phyloP scores from a whole-genome alignment of 805 yeast genomes.

The Monosporozyma unispora region DNA sequence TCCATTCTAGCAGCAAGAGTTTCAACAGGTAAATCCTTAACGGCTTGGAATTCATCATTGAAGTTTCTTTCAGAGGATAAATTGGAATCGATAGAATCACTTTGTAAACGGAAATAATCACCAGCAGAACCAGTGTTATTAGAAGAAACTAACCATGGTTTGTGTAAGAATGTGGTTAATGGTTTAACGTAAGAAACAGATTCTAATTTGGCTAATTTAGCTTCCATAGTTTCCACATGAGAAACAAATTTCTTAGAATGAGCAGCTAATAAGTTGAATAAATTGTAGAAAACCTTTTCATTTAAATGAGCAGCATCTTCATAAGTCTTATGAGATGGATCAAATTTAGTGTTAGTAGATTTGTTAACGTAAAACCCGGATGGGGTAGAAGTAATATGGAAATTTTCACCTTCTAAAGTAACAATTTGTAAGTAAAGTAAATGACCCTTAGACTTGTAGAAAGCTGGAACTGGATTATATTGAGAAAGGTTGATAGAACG shows the following conservation, averaged over 20 bases:
- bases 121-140: constrained; percentile 31
- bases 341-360: constrained; percentile 59
- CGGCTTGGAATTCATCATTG: constrained; percentile 84
- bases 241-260: constrained; percentile 55
- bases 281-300: constrained; percentile 31
- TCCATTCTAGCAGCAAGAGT: constrained; percentile 57
- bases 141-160: constrained; percentile 61
- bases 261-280: constrained; percentile 51
- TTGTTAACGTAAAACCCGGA: constrained; percentile 75
- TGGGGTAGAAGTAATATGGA: constrained; percentile 68
- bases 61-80: constrained; percentile 54
- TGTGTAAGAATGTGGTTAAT: constrained; percentile 46
- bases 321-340: constrained; percentile 43
- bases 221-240: constrained; percentile 45
- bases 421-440: constrained; percentile 64
- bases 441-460: constrained; percentile 62
- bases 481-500: constrained; percentile 61
- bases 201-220: constrained; percentile 34
- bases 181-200: constrained; percentile 56
- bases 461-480: constrained; percentile 80
- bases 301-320: constrained; percentile 12
- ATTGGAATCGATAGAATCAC: constrained; percentile 18
- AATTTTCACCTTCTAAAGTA: constrained; percentile 73
- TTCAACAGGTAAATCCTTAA: constrained; percentile 58
- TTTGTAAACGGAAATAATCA: constrained; percentile 56